Base-by-base conservation (phyloP, 2,329 filamentous ascomycete genomes). In the Boeremia exigua region DNA sequence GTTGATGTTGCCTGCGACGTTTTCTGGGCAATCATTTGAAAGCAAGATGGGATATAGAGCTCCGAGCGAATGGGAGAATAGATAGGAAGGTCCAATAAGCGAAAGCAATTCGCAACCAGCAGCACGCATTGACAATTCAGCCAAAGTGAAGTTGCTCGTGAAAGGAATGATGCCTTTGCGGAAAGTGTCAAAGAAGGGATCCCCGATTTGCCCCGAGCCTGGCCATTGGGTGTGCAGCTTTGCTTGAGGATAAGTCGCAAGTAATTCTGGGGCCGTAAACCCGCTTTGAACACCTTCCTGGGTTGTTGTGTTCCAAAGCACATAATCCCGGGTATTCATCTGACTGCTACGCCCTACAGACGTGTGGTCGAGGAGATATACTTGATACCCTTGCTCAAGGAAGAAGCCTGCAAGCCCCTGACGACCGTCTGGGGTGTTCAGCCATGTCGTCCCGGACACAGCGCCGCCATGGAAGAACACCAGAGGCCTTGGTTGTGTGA, bases 31-130 rank as follows among this genome's bases (percentile, higher is more conserved):
- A 10, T 39, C 43, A 12, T 36, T 46, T 5, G 43, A 46, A 3
- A 46, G 43, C 4, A 46, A 19, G 11, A 47, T 27, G 2, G 73
- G 77, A 56, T 78, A 76, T 14, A 73, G 73, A 2, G 79, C 77
- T 6, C 80, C 80, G 10, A 82, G 76, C 0, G 80, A 82, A 60
- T 86, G 81, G 0, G 78, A 79, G 11, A 86, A 57, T 9, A 38
- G 7, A 23, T 3, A 85, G 64, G 74, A 75, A 1, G 74, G 67
- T 5, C 77, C 79, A 12, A 79, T 78, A 7, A 58, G 62, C 9
- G 79, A 68, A 12, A 84, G 72, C 3, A 84, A 73, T 0, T 69
- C 71, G 10, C 68, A 68, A 5, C 80, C 76, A 1, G 78, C 77
- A 12, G 70, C 54, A 34, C 73, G 71, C 25, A 73, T 68, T 2